These are phyloP conservation scores for Beauveria medogensis DNA, from an alignment of 2,329 filamentous ascomycete genomes.

Conservation along the genomic window DNA sequence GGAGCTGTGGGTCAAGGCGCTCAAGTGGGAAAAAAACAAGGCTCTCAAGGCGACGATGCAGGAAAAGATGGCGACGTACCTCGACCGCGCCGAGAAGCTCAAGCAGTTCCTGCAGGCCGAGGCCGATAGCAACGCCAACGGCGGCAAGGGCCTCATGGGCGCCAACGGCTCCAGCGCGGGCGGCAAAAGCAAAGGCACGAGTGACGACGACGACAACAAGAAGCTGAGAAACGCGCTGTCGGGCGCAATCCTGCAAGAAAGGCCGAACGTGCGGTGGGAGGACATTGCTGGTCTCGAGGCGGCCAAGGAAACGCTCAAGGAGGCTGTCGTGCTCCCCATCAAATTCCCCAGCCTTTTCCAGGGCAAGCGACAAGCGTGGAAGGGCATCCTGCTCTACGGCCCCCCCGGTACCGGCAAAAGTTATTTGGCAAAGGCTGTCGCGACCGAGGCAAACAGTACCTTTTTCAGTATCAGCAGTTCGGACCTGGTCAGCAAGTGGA, in stretches of 20 bases:
- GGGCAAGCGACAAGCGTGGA: constrained; percentile 96
- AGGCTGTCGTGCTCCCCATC: constrained; percentile 94
- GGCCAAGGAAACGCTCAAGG: constrained; percentile 94
- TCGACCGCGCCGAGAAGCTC: constrained; percentile 97
- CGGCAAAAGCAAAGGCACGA: constrained; percentile 52
- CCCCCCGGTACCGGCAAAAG: constrained; percentile 96
- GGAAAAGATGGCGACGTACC: constrained; percentile 90
- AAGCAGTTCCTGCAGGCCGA: constrained; percentile 83
- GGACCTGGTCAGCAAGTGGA: constrained; percentile 98
- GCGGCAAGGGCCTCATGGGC: constrained; percentile 55
- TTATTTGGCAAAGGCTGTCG: constrained; percentile 94
- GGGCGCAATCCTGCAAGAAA: constrained; percentile 87
- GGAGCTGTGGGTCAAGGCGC: constrained; percentile 95
- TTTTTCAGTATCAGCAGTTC: constrained; percentile 98
- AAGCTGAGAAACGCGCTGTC: constrained; percentile 86
- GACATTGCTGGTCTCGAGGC: constrained; percentile 91
- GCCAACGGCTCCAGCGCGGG: constrained; percentile 62
- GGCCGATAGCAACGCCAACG: constrained; percentile 58
- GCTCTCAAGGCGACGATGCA: constrained; percentile 97
- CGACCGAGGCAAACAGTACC: constrained; percentile 96
- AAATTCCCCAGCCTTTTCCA: constrained; percentile 96
- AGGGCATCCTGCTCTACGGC: constrained; percentile 91
- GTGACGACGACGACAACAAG: constrained; percentile 85
- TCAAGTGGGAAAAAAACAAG: constrained; percentile 99
- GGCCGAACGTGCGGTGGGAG: constrained; percentile 96